Evolutionary conservation across 192 early-diverging fungal species (phyloP), one percentile per base, ranked within the genome.

Genomic region (Pilaira anomala): DNA sequence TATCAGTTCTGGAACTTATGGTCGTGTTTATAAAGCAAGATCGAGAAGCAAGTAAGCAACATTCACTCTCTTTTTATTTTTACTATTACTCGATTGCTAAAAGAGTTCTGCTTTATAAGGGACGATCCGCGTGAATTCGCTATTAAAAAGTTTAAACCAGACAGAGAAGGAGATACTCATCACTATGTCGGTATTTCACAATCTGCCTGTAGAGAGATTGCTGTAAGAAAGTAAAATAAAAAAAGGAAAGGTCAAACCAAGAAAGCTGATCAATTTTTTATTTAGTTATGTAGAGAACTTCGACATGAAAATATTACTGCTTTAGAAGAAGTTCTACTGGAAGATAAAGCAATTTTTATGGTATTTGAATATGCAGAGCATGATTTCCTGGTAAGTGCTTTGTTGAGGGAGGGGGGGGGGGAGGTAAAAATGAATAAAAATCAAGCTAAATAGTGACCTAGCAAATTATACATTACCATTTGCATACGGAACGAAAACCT

Each of bases 311-410:
- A 98, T 74, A 82, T 96, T 51, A 82, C 96, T 16, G 81, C 83
- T 49, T 72, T 96, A 19, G 84, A 91, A 68, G 93, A 98, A 68
- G 95, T 98, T 0, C 64, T 95, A 0, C 69, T 97, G 51, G 93
- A 96, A 57, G 95, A 98, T 71, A 89, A 92, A 57, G 90, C 91
- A 6, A 96, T 98, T 30, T 87, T 91, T 59, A 96, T 98, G 93
- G 89, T 98, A 36, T 92, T 98, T 84, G 95, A 97, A 44, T 98
- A 95, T 71, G 93, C 95, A 5, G 95, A 98, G 68, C 91, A 97
- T 72, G 95, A 98, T 74, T 81, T 93, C 51, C 69, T 92, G 68
- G 88, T 91, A 81, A 60, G 44, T 18, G 4, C 13, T 70, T 48
- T 16, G n/a, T n/a, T 12, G n/a, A n/a, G n/a, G n/a, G n/a, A n/a